Evolutionary conservation across 768 basidiomycete species (phyloP), one percentile per base, ranked within the genome.

Genomic region (Mycena latifolia): DNA sequence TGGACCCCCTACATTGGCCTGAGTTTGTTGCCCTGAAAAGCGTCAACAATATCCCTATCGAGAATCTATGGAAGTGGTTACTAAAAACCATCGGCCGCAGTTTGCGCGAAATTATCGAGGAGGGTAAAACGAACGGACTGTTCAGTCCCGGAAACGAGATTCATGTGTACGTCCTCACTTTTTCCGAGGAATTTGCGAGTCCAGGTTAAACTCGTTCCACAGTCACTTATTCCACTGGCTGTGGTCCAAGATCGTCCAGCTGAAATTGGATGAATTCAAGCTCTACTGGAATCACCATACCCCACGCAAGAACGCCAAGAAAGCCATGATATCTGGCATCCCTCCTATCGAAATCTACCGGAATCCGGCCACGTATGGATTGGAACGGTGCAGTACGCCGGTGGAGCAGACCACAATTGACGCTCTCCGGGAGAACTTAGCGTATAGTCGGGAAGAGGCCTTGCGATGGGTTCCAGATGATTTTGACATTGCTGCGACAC

Each of bases 151-250:
- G 28, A 28, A 55, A 37, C 18, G 4, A 24, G 27, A 33, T 63
- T 24, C 61, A 63, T 48, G 20, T 63, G 61, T 63, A 33, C 41
- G 52, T 54, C 20, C 22, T 59, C n/a, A 3, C 31, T 12, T 11
- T 37, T 10, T n/a, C n/a, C n/a, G n/a, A n/a, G n/a, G n/a, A n/a
- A n/a, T n/a, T n/a, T n/a, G n/a, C n/a, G n/a, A n/a, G n/a, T n/a
- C n/a, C n/a, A n/a, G n/a, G n/a, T 45, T 29, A 8, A 10, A 20
- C 17, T 54, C 28, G 5, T 25, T 25, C 28, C 27, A 74, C n/a
- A n/a, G 69, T 18, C 25, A 69, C 24, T 60, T 74, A 5, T 75
- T 74, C 51, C 53, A 71, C 15, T 76, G 71, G 73, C 59, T 76
- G 2, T 76, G 75, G 75, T 66, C 69, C 15, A 61, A 64, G 18